Conservation (phyloP, 1,284 basidiomycete genomes). For the Vanrija humicola region DNA sequence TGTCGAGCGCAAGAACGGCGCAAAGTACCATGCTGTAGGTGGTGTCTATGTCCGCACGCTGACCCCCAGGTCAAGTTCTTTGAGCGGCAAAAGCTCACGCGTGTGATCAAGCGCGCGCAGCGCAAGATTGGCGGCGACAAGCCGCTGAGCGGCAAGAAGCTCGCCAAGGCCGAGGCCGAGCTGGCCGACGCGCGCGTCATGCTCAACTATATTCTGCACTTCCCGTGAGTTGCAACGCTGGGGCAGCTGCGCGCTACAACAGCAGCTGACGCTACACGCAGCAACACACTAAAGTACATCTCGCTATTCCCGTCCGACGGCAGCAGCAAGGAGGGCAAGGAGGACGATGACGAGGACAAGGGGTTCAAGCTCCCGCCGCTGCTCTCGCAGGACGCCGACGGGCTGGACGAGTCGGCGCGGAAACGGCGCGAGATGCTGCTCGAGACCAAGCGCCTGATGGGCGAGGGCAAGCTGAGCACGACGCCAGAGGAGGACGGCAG, state of each 20-base stretch:
- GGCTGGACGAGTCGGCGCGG: constrained; percentile 46
- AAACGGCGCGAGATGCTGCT: constrained; percentile 62
- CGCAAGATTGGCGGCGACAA: constrained; percentile 40
- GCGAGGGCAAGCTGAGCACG: constrained; percentile 56
- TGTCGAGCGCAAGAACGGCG: constrained; percentile 68
- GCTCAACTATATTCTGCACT: constrained; percentile 70
- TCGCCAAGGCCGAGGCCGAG: constrained; percentile 49
- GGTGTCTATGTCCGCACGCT: neutral
- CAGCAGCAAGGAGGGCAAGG: constrained; percentile 5
- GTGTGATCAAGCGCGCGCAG: constrained; percentile 65
- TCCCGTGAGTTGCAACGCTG: constrained; percentile 52
- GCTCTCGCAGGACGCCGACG: constrained; percentile 47
- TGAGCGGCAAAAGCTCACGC: constrained; percentile 73
- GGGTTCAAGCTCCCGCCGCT: constrained; percentile 47
- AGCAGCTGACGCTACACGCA: constrained; percentile 32
- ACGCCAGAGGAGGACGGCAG: constrained; percentile 58
- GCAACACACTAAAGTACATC: constrained; percentile 77
- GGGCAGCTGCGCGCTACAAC: neutral
- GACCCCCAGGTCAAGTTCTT: constrained; percentile 68
- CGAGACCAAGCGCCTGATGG: constrained; percentile 64
- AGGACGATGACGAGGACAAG: constrained; percentile 18
- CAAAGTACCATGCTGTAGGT: constrained; percentile 67
- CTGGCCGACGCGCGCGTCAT: constrained; percentile 63
- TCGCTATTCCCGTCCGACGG: constrained; percentile 68
- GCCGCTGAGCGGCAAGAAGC: constrained; percentile 46